Evolutionary conservation across 371 early-diverging fungal genomes (phyloP).

Genomic region (Mucor irregularis): DNA sequence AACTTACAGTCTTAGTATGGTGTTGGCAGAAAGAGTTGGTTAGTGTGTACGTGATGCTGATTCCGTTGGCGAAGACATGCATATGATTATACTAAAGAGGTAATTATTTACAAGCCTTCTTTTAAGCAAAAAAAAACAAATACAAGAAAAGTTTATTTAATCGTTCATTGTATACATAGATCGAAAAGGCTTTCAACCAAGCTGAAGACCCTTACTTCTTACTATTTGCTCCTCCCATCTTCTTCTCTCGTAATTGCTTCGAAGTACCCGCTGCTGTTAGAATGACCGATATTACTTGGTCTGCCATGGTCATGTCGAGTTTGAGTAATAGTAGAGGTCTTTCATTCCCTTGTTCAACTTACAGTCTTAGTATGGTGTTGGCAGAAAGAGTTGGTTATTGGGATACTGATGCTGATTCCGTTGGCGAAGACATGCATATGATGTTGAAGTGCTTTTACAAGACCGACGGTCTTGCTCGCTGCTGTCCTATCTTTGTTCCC

Average conservation of each 20-base stretch:
- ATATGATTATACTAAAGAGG: slow-evolving; percentile 49
- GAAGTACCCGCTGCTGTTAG: slow-evolving; percentile 76
- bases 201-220: slow-evolving; percentile 45
- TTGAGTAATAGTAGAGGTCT: slow-evolving; percentile 64
- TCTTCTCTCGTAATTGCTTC: slow-evolving; percentile 76
- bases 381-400: slow-evolving; percentile 76
- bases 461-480: slow-evolving; percentile 64
- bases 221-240: slow-evolving; percentile 72
- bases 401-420: slow-evolving; percentile 80
- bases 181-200: slow-evolving; percentile 29
- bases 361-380: slow-evolving; percentile 71
- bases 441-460: slow-evolving; percentile 77
- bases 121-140: neutral
- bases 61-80: slow-evolving; percentile 76
- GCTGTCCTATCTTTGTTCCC: slow-evolving; percentile 72
- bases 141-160: neutral
- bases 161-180: slow-evolving; percentile 7
- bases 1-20: slow-evolving; percentile 65
- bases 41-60: slow-evolving; percentile 75
- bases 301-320: slow-evolving; percentile 78
- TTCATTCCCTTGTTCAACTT: slow-evolving; percentile 76
- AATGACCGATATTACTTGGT: slow-evolving; percentile 78
- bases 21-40: slow-evolving; percentile 58
- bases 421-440: slow-evolving; percentile 88
- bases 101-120: neutral